Evolutionary conservation across 192 early-diverging fungal species (phyloP), one percentile per base, ranked within the genome.

Genomic region (Backusella parvicylindrica): DNA sequence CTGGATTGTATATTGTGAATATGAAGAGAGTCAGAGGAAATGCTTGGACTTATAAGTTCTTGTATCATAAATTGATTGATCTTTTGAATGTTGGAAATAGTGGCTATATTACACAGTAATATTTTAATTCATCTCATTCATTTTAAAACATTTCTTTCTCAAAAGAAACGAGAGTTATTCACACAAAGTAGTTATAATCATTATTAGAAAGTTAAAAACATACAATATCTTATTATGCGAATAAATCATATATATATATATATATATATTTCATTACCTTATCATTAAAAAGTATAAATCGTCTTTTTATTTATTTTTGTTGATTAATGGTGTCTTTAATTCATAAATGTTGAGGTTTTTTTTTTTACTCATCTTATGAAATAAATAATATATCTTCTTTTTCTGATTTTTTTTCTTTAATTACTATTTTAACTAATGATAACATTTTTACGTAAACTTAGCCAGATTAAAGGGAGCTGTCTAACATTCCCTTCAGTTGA

Each of bases 41-140:
- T 77, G 83, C 82, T 33, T 90, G 87, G 89, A 83, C 86, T 0
- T 90, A 89, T 76, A 90, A 89, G 81, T 87, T 86, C 65, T 74
- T 90, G 18, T 90, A 90, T 77, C 86, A 89, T 56, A 78, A 80
- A 53, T 71, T 84, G 28, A 71, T 84, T 38, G 71, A 78, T 28
- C 37, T 76, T 15, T 60, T 84, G 26, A 81, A 81, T 43, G 28
- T 81, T 43, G 72, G 68, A 47, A 67, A 78, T 15, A 71, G 71
- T 37, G 68, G 66, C 16, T 68, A 37, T 36, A 36, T 68, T n/a
- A 60, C 53, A 60, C 53, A 60, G 12, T 60, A 60, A 28, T 26
- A 23, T 56, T 56, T 21, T 50, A 28, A 26, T 9, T 56, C 9
- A 56, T 8, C 12, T 13, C 23, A 56, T 56, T 26, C 12, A 50